These are phyloP conservation scores for Populus deltoides DNA, from an alignment of 345 rosid genomes.

Conservation along the genomic window DNA sequence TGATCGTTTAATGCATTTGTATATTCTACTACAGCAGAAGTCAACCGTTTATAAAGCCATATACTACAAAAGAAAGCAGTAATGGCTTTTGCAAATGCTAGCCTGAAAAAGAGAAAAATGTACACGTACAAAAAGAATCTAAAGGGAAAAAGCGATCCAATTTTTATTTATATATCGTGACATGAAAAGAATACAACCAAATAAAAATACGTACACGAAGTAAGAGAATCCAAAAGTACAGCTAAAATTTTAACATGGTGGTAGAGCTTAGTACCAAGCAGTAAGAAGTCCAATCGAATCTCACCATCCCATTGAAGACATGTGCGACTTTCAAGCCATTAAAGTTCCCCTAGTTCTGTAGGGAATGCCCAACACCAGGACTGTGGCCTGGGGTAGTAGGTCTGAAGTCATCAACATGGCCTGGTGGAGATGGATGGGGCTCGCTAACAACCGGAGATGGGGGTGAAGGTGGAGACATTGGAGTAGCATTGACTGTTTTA, in stretches of 20 bases:
- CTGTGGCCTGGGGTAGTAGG: conserved; percentile 66
- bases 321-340: not conserved
- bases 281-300: too few species aligned
- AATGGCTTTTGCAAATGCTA: not conserved
- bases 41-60: not conserved
- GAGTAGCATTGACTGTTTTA: not conserved
- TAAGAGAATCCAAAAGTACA: not conserved
- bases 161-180: not conserved
- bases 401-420: conserved; percentile 46
- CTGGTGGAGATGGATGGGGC: conserved; percentile 24
- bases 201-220: not conserved
- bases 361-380: conserved; percentile 57
- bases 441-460: conserved; percentile 1
- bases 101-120: not conserved
- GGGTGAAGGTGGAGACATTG: conserved; percentile 21
- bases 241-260: not conserved
- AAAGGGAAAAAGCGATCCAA: not conserved
- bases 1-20: not conserved
- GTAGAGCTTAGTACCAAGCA: too few species aligned
- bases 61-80: not conserved
- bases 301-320: not conserved
- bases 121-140: not conserved
- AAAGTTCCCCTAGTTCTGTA: conserved; percentile 35
- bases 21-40: not conserved
- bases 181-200: not conserved